Conservation (phyloP, 352 stramenopile species). For the Elongisporangium anandrum region DNA sequence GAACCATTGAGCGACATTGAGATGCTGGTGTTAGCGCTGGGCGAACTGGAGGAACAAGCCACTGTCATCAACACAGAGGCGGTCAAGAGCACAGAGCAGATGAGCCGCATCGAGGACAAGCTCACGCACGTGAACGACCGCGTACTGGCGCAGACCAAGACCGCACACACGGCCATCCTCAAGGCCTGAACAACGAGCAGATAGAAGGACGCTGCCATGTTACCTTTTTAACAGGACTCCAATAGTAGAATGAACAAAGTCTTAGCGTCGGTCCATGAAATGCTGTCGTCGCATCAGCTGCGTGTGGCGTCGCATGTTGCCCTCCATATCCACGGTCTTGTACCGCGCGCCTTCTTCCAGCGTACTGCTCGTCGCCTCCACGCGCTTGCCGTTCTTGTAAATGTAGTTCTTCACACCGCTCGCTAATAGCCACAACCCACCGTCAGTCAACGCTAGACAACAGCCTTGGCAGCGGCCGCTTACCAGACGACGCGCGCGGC, state of each 20-base stretch:
- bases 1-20: conserved; percentile 44
- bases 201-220: not conserved
- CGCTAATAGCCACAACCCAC: conserved; percentile 17
- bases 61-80: conserved; percentile 62
- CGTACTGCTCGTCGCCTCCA: conserved; percentile 41
- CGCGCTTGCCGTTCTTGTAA: conserved; percentile 76
- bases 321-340: conserved; percentile 70
- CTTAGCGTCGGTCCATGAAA: conserved; percentile 75
- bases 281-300: conserved; percentile 78
- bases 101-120: conserved; percentile 65
- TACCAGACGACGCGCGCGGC: conserved; percentile 51
- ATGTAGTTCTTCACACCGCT: conserved; percentile 74
- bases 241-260: too few species aligned
- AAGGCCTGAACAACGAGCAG: conserved; percentile 5
- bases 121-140: conserved; percentile 60
- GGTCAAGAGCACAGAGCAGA: conserved; percentile 63
- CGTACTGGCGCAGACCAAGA: conserved; percentile 68
- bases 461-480: conserved; percentile 7
- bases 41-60: conserved; percentile 69
- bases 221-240: not conserved
- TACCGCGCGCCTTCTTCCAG: conserved; percentile 58
- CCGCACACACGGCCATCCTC: conserved; percentile 38
- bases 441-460: not conserved
- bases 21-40: conserved; percentile 47
- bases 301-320: conserved; percentile 64